A percentile compares a stretch with the other conserved stretches of the same genome.
Evolutionary conservation across 1,284 basidiomycete genomes (phyloP).

Genomic region (Trichosporon sp.): DNA sequence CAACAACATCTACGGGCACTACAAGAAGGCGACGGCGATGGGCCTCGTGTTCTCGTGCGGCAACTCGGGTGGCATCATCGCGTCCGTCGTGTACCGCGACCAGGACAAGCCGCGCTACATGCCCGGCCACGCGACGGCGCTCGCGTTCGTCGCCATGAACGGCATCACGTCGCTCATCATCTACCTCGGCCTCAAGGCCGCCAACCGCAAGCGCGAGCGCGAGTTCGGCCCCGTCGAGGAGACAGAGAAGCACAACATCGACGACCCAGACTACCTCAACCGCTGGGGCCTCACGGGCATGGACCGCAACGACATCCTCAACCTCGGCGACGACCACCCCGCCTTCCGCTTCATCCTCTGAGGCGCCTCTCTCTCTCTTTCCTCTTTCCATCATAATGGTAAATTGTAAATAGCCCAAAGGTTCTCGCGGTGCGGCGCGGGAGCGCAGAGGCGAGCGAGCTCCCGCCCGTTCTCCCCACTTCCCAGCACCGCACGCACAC

Average conservation of each 20-base stretch:
- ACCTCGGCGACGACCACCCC: slow-evolving; percentile 50
- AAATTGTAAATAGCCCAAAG: not conserved
- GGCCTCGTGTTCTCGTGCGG: slow-evolving; percentile 52
- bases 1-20: slow-evolving; percentile 48
- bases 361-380: not conserved
- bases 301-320: slow-evolving; percentile 49
- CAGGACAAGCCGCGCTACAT: slow-evolving; percentile 37
- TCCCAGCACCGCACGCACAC: not conserved
- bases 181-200: slow-evolving; percentile 37
- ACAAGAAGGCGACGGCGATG: slow-evolving; percentile 51
- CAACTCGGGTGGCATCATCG: slow-evolving; percentile 52
- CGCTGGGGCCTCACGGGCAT: slow-evolving; percentile 48
- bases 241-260: slow-evolving; percentile 57
- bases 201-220: slow-evolving; percentile 47
- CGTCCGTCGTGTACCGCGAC: slow-evolving; percentile 47
- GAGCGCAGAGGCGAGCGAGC: no score
- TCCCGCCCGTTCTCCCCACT: not conserved
- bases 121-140: slow-evolving; percentile 46
- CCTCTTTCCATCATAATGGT: not conserved
- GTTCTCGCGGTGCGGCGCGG: no score
- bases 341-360: slow-evolving; percentile 42
- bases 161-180: slow-evolving; percentile 40
- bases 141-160: slow-evolving; percentile 45
- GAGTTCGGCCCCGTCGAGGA: slow-evolving; percentile 53
- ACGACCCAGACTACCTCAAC: slow-evolving; percentile 39